Percentiles rank a stretch among this genome's conserved stretches.
These are phyloP conservation scores for Drechslerella stenobrocha DNA, from an alignment of 2,329 filamentous ascomycete genomes.

Conservation along the genomic window DNA sequence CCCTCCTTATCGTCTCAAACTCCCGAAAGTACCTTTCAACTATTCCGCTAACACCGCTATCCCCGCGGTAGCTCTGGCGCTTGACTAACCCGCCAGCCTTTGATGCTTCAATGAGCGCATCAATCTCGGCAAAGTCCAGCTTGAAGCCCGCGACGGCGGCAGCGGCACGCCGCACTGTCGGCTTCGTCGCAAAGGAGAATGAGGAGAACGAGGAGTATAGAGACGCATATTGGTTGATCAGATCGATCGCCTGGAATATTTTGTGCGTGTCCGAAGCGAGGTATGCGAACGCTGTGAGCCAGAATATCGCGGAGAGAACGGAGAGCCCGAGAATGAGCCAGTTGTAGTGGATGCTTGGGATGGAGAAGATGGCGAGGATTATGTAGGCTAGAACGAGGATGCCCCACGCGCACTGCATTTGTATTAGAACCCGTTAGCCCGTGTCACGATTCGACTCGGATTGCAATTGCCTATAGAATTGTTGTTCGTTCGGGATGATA, in stretches of 20 bases:
- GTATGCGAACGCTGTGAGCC: constrained; percentile 42
- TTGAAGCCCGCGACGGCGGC: background rate
- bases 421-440: no score
- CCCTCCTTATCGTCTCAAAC: constrained; percentile 16
- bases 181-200: no score
- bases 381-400: constrained; percentile 24
- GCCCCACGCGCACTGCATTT: constrained; percentile 20
- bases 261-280: constrained; percentile 30
- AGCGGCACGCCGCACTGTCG: no score
- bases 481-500: background rate
- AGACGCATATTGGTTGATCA: constrained; percentile 18
- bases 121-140: no score
- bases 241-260: constrained; percentile 19
- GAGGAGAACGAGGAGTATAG: no score
- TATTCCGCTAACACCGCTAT: background rate
- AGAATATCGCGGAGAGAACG: constrained; percentile 27
- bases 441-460: background rate
- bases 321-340: constrained; percentile 40
- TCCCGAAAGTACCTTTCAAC: background rate
- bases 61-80: background rate
- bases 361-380: constrained; percentile 21
- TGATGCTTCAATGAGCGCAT: no score
- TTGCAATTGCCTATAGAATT: background rate
- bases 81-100: constrained; percentile 6
- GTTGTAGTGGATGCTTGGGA: constrained; percentile 28